A percentile compares a stretch with the other conserved stretches of the same genome.
phyloP scores from a whole-genome alignment of 345 rosid species.

The Fremontodendron californicum region DNA sequence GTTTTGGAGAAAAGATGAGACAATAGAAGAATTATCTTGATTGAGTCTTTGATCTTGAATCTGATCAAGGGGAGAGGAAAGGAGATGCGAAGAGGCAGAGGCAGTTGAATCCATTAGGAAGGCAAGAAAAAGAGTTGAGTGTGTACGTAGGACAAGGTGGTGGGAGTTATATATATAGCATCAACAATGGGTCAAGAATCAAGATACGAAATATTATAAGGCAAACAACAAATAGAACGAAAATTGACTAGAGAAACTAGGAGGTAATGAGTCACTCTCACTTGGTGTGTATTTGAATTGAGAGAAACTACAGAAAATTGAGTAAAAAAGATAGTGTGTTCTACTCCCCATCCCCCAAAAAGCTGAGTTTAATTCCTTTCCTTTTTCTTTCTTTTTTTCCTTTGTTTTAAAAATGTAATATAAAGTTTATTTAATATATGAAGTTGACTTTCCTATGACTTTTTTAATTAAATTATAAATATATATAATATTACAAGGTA shows the following conservation, averaged over 20 bases:
- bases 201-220: too few relatives aligned
- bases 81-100: not conserved
- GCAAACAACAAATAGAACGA: too few relatives aligned
- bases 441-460: too few relatives aligned
- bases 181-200: too few relatives aligned
- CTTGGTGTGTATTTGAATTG: not conserved
- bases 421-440: too few relatives aligned
- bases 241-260: too few relatives aligned
- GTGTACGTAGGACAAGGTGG: not conserved
- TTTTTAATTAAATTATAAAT: too few relatives aligned
- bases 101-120: constrained; percentile 9
- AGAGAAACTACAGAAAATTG: not conserved
- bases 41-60: constrained; percentile 7
- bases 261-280: not conserved
- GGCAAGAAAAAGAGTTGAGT: not conserved
- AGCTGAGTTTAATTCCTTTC: too few relatives aligned
- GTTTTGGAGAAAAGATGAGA: constrained; percentile 24
- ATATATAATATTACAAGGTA: too few relatives aligned
- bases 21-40: not conserved
- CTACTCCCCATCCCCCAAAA: too few relatives aligned
- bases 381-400: too few relatives aligned
- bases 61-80: constrained; percentile 12
- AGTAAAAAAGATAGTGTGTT: not conserved
- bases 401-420: too few relatives aligned
- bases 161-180: not conserved